phyloP scores from a whole-genome alignment of 257 asterid species.

The Ophiorrhiza pumila region DNA sequence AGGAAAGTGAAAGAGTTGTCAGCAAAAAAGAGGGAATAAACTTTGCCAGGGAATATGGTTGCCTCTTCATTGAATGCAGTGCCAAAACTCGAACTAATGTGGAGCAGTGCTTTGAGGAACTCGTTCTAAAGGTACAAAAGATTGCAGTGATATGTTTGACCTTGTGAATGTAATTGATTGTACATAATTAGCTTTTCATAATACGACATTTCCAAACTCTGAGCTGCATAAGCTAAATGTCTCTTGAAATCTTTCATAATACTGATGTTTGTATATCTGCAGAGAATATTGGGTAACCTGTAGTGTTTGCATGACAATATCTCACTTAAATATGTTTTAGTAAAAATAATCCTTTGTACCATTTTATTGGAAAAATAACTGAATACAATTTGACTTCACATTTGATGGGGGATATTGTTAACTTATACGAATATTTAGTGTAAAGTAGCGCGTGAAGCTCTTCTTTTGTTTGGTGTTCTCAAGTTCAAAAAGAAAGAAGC shows the following conservation, averaged over 20 bases:
- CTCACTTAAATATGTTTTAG: too few species aligned
- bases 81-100: conserved; percentile 90
- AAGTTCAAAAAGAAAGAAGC: too few species aligned
- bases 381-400: not conserved
- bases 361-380: not conserved
- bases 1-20: conserved; percentile 87
- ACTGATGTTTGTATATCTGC: not conserved
- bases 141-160: not conserved
- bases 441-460: not conserved
- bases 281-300: not conserved
- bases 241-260: not conserved
- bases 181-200: not conserved
- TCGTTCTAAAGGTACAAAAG: conserved; percentile 64
- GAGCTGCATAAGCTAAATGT: not conserved
- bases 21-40: conserved; percentile 85
- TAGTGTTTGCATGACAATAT: too few species aligned
- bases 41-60: conserved; percentile 84
- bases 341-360: not conserved
- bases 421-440: not conserved
- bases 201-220: not conserved
- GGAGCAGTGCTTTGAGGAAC: conserved; percentile 97
- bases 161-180: not conserved
- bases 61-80: conserved; percentile 95
- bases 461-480: not conserved
- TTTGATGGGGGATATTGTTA: not conserved